Evolutionary conservation across 129 eudicot genomes (phyloP).

Genomic region (Lactuca saligna): DNA sequence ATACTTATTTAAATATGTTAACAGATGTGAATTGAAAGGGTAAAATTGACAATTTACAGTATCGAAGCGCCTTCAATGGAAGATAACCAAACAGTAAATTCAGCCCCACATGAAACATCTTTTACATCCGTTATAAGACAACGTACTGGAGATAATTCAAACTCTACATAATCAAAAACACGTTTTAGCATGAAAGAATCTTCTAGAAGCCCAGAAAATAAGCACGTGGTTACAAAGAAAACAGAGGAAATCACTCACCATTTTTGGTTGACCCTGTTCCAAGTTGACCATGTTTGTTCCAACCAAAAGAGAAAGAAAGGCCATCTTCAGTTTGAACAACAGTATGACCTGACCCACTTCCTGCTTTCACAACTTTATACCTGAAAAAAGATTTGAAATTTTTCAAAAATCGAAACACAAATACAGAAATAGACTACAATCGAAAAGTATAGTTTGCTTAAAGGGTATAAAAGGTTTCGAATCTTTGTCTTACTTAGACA

Average conservation of each 20-base stretch:
- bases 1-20: neutral
- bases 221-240: too few relatives aligned
- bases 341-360: constrained; percentile 72
- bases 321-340: constrained; percentile 79
- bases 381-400: constrained; percentile 29
- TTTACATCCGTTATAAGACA: constrained; percentile 60
- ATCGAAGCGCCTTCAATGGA: constrained; percentile 69
- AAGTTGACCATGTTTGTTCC: constrained; percentile 98
- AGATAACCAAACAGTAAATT: constrained; percentile 75
- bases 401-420: neutral
- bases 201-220: too few relatives aligned
- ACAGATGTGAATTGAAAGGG: constrained; percentile 6
- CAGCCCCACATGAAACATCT: constrained; percentile 58
- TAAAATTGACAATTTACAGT: constrained; percentile 52
- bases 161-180: constrained; percentile 42
- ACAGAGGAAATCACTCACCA: constrained; percentile 52
- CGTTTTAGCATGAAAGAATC: too few relatives aligned
- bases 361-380: constrained; percentile 70
- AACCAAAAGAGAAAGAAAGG: constrained; percentile 73
- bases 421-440: neutral
- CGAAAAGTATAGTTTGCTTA: neutral
- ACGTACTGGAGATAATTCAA: constrained; percentile 63
- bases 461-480: too few relatives aligned
- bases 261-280: constrained; percentile 80
- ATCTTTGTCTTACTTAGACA: constrained; percentile 55